These are phyloP conservation scores for Clarkia xantiana DNA, from an alignment of 345 rosid species.

Conservation along the genomic window DNA sequence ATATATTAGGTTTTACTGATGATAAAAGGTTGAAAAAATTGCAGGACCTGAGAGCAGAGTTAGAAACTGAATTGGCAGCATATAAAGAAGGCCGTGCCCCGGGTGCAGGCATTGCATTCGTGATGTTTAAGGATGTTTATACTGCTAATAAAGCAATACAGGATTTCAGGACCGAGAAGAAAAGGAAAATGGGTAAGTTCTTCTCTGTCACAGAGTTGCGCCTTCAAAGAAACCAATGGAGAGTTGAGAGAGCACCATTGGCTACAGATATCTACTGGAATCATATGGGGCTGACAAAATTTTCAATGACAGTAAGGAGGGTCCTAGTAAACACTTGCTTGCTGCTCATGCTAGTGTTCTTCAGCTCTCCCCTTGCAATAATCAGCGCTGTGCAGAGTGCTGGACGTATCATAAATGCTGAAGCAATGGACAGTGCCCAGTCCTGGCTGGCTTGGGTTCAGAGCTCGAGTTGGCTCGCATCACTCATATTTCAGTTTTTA, in stretches of 20 bases:
- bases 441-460: slow-evolving; percentile 89
- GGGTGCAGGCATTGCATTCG: slow-evolving; percentile 90
- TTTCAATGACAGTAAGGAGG: slow-evolving; percentile 52
- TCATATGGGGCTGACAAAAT: slow-evolving; percentile 73
- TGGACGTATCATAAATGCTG: slow-evolving; percentile 74
- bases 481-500: slow-evolving; percentile 75
- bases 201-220: slow-evolving; percentile 70
- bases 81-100: slow-evolving; percentile 71
- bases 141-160: slow-evolving; percentile 90
- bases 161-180: slow-evolving; percentile 68
- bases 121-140: slow-evolving; percentile 82
- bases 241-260: slow-evolving; percentile 88
- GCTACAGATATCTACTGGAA: slow-evolving; percentile 97
- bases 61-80: slow-evolving; percentile 54
- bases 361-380: slow-evolving; percentile 88
- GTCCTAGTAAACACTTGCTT: slow-evolving; percentile 76
- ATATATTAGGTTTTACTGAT: slow-evolving; percentile 22
- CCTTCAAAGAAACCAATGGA: slow-evolving; percentile 94
- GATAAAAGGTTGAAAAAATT: slow-evolving; percentile 46
- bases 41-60: slow-evolving; percentile 64
- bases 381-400: slow-evolving; percentile 74
- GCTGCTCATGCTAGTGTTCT: slow-evolving; percentile 68
- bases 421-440: slow-evolving; percentile 87
- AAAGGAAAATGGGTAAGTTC: slow-evolving; percentile 70
- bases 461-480: slow-evolving; percentile 87